Evolutionary conservation across 1,284 basidiomycete species (phyloP), one percentile per base, ranked within the genome.

Genomic region (Taiwanofungus camphoratus): DNA sequence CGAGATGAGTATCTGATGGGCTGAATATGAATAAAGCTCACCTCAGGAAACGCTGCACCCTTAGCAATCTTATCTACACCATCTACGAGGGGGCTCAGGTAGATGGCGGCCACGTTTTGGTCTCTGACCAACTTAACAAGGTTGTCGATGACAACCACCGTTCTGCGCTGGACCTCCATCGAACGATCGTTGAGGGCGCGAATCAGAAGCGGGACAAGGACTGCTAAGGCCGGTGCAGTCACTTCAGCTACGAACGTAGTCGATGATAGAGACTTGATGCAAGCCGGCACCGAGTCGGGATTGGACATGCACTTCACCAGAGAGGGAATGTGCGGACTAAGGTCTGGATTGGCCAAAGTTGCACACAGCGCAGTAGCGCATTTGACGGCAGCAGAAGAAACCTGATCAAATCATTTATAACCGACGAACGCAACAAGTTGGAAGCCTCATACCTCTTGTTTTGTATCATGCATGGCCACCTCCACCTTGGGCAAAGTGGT

Each of bases 161-260:
- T 79, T 23, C 86, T 75, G 48, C 91, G 83, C 60, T 92, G 90
- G 18, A 91, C 90, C 61, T 97, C 93, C 82, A 94, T 96, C 52
- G 91, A 94, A 53, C 95, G 81, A 66, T 98, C 95, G 61, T 95
- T 95, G 53, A 99, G 73, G 5, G 92, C 95, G 60, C 96, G 92
- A 42, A 82, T 76, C 42, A 99, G 74, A 31, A 99, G 79, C 4
- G 95, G 95, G 2, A 96, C 93, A 54, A 99, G 82, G 54, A 99
- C 92, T 19, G 96, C 95, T 31, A 99, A 79, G 12, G 95, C 93
- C 12, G 95, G 95, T 1, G 92, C 87, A 24, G 89, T 97, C 55
- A 99, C 93, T 68, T 99, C 95, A 42, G 93, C 91, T 47, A 99
- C 96, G 57, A 97, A 99, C 12, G 95, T 98, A 30, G 92, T 94